Evolutionary conservation across 2,329 filamentous ascomycete species (phyloP), one percentile per base, ranked within the genome.

Genomic region (Neobulgaria alba): DNA sequence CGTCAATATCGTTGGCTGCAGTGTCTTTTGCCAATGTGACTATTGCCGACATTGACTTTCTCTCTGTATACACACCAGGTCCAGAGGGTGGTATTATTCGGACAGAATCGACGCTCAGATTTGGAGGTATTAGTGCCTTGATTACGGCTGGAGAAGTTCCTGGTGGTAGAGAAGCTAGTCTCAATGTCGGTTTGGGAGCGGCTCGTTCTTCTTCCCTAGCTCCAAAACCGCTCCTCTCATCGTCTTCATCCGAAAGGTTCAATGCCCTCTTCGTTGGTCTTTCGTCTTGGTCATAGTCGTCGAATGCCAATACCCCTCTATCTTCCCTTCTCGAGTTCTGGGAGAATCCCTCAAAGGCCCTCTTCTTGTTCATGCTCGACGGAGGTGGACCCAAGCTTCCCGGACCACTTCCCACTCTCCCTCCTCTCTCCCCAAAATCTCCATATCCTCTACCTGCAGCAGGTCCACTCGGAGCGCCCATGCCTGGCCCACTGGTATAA

Each of bases 21-120:
- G 87, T 92, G 49, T 92, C 85, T 43, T 83, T 79, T 1, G 83
- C 79, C 20, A 95, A 65, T 0, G 83, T 88, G 33, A 92, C 82
- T 52, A 95, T 86, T 3, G 87, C 87, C 12, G 85, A 73, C 23
- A 77, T 72, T 2, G 81, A 82, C 56, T 79, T 88, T 43, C 82
- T 74, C 51, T 89, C 83, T 2, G 67, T 72, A 10, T 63, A 63
- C 29, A 62, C 57, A 12, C 63, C 66, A 2, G 73, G 63, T 2
- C 69, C 71, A 10, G 64, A 57, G 0, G 72, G 63, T 3, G 79
- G 73, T 19, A 84, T 62, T 20, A 92, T 77, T 55, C 82, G 82
- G 37, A 95, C 79, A 47, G 77, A 73, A 54, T 90, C 85, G 4
- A 90, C 77, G 0, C 63, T 72, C 38, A 93, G 57, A 15, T 67